Evolutionary conservation across 208 protist species (phyloP).

Genomic region (Leishmania turanica): DNA sequence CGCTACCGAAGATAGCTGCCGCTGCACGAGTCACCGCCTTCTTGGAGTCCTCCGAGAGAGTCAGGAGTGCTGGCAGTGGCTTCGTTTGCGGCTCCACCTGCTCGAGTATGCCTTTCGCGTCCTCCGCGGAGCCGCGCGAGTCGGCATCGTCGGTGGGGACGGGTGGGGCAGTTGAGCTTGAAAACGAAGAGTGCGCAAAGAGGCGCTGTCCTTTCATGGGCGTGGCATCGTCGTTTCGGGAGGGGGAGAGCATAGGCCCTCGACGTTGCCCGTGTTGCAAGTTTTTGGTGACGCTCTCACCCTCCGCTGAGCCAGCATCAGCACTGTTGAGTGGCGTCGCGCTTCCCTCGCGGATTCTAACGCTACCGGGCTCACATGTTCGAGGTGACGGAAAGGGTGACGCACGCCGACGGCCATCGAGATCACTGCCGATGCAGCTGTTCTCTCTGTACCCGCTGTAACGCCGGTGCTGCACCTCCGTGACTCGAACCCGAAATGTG

Average conservation of each 20-base stretch:
- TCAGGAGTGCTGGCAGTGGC: neutral
- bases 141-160: neutral
- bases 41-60: neutral
- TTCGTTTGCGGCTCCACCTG: neutral
- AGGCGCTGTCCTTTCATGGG: neutral
- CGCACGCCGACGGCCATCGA: neutral
- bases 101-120: neutral
- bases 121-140: neutral
- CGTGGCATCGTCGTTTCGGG: neutral
- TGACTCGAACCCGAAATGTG: constrained; percentile 13
- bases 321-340: neutral
- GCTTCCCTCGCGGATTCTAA: neutral
- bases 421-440: neutral
- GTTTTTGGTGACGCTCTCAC: neutral
- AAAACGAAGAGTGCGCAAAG: neutral
- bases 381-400: neutral
- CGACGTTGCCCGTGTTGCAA: neutral
- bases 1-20: neutral
- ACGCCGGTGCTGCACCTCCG: neutral
- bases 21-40: neutral
- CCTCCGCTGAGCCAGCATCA: neutral
- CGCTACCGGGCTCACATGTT: neutral
- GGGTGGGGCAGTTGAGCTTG: neutral
- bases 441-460: neutral
- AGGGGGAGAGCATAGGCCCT: constrained; percentile 9